Base-by-base conservation (phyloP, 257 asterid genomes). In the Salvia rosmarinus region DNA sequence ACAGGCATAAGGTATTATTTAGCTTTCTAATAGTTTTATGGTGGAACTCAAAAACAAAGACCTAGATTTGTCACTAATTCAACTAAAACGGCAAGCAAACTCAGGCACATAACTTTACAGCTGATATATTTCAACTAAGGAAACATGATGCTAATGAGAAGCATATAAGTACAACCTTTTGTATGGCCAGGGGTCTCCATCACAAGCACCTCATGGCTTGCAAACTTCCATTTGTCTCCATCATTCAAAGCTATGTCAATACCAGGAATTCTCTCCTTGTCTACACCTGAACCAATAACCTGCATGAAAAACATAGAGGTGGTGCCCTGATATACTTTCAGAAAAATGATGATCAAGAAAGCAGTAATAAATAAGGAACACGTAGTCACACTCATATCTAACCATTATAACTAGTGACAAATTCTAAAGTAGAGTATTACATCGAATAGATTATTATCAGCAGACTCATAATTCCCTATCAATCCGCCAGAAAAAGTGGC, bases 161-260 rank as follows among this genome's bases (percentile, higher is more conserved):
- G 77, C 16, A 50, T 58, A 51, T 49, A 78, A 66, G 37, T 43
- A 66, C 75, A 81, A 94, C 99, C 99, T 91, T 79, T 82, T 50
- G 99, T 94, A 70, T 94, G 97, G 59, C 99, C 99, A 32, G 99
- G 98, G 77, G 99, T 94, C 30, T 68, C 90, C 86, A 88, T 79
- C 75, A 91, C 87, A 75, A 79, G 80, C 81, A 91, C 99, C 82
- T 91, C 96, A 77, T 94, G 99, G 76, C 98, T 82, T 67, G 99
- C 99, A 83, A 94, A 91, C 99, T 83, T 89, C 99, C 99, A 94
- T 70, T 89, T 87, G 75, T 91, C 99, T 28, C 96, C 97, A 79
- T 91, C 96, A 68, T 81, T 83, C 73, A 94, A 73, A 52, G 80
- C 85, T 61, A 94, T 91, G 85, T 94, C 99, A 77, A 94, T 86